phyloP scores from a whole-genome alignment of 257 asterid genomes.

The Dorcoceras hygrometricum region DNA sequence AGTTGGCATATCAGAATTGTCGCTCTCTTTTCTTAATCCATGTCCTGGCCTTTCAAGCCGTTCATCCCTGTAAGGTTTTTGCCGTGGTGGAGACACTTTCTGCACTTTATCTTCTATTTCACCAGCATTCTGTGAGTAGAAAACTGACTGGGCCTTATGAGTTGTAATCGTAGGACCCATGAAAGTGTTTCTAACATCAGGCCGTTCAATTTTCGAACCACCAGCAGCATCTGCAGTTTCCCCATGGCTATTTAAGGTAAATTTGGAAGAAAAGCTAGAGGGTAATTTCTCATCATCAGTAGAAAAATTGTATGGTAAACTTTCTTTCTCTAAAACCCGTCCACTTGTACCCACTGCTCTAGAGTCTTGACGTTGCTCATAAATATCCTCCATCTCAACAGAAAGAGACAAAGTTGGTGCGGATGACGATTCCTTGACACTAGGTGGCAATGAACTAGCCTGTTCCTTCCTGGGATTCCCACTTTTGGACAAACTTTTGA shows the following conservation, averaged over 20 bases:
- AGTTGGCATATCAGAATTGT: conserved; percentile 39
- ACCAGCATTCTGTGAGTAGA: conserved; percentile 45
- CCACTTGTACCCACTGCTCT: conserved; percentile 49
- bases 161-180: conserved; percentile 48
- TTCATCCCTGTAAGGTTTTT: conserved; percentile 62
- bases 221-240: conserved; percentile 45
- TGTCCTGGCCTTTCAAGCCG: conserved; percentile 54
- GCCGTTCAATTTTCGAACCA: conserved; percentile 43
- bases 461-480: conserved; percentile 81
- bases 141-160: conserved; percentile 48
- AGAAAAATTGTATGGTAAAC: conserved; percentile 43
- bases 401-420: conserved; percentile 46
- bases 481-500: conserved; percentile 87
- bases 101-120: conserved; percentile 64
- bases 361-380: conserved; percentile 58
- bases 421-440: conserved; percentile 56
- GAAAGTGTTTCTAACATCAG: conserved; percentile 42
- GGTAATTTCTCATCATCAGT: conserved; percentile 48
- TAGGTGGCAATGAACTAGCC: conserved; percentile 48
- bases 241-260: conserved; percentile 45
- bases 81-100: conserved; percentile 77
- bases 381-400: conserved; percentile 53
- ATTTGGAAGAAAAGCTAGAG: conserved; percentile 44
- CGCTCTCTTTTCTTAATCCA: conserved; percentile 49
- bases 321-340: conserved; percentile 58